These are phyloP conservation scores for Epithele typhae DNA, from an alignment of 768 basidiomycete genomes.

Conservation along the genomic window DNA sequence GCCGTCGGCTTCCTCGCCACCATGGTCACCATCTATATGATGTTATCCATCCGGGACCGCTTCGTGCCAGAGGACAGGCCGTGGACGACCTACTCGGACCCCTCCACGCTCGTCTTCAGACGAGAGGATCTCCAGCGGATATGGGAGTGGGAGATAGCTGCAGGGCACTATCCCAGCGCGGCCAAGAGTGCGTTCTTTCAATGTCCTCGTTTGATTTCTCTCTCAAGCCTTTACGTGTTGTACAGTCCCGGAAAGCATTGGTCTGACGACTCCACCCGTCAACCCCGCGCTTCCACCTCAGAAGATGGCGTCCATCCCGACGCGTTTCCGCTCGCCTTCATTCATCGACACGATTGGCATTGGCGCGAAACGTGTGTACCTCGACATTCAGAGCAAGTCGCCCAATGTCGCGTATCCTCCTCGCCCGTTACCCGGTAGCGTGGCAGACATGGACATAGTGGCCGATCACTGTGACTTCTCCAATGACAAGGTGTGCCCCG, in stretches of 20 bases:
- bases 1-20: slow-evolving; percentile 41
- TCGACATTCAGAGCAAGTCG: slow-evolving; percentile 59
- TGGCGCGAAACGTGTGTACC: slow-evolving; percentile 76
- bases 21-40: slow-evolving; percentile 39
- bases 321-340: slow-evolving; percentile 45
- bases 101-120: slow-evolving; percentile 69
- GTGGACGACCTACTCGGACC: slow-evolving; percentile 54
- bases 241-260: slow-evolving; percentile 68
- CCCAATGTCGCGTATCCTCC: slow-evolving; percentile 79
- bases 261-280: slow-evolving; percentile 46
- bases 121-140: slow-evolving; percentile 82
- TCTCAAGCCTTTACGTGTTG: neutral
- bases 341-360: slow-evolving; percentile 60
- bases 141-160: slow-evolving; percentile 93
- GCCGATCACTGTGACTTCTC: slow-evolving; percentile 94
- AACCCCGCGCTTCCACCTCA: slow-evolving; percentile 76
- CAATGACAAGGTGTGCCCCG: slow-evolving; percentile 55
- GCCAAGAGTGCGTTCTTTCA: slow-evolving; percentile 56
- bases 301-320: slow-evolving; percentile 40
- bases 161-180: slow-evolving; percentile 91
- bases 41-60: slow-evolving; percentile 54
- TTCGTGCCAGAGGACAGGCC: slow-evolving; percentile 58
- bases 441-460: slow-evolving; percentile 85
- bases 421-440: slow-evolving; percentile 77
- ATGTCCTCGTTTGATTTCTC: slow-evolving; percentile 8